Evolutionary conservation across 225 moss, liverwort and hornwort species (phyloP).

Genomic region (Rhytidiadelphus loreus): DNA sequence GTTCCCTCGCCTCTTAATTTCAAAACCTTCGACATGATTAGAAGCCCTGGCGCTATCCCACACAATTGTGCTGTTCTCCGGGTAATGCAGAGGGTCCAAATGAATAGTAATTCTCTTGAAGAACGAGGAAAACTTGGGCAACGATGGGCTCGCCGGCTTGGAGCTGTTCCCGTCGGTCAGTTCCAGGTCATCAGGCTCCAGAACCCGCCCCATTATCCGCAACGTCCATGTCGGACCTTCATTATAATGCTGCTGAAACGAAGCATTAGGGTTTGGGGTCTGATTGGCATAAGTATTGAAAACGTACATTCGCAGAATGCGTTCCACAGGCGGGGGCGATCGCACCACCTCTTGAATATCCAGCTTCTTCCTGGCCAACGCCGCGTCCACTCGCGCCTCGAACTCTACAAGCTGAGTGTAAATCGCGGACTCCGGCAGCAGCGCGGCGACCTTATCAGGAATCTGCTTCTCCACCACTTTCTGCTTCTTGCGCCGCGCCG

Average conservation of each 20-base stretch:
- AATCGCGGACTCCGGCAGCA: constrained; percentile 82
- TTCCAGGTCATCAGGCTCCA: constrained; percentile 57
- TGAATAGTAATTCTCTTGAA: constrained; percentile 83
- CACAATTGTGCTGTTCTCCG: constrained; percentile 74
- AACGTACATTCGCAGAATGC: constrained; percentile 78
- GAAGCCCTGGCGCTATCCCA: constrained; percentile 81
- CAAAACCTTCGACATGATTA: constrained; percentile 86
- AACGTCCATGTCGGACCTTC: constrained; percentile 90
- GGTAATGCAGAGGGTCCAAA: constrained; percentile 78
- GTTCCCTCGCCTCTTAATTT: constrained; percentile 94
- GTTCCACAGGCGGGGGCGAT: constrained; percentile 74
- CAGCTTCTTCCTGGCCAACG: constrained; percentile 81
- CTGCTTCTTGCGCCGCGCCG: constrained; percentile 91
- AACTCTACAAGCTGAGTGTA: constrained; percentile 93
- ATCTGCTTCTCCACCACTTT: constrained; percentile 91
- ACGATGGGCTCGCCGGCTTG: constrained; percentile 21
- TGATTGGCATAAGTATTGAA: constrained; percentile 91
- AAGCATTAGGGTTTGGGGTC: constrained; percentile 25
- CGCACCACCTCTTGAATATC: constrained; percentile 98
- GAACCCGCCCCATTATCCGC: constrained; percentile 84
- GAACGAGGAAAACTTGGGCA: constrained; percentile 82
- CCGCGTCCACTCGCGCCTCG: constrained; percentile 79
- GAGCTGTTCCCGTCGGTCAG: constrained; percentile 25
- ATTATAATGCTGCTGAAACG: constrained; percentile 42
- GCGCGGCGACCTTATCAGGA: constrained; percentile 80